These are phyloP conservation scores for Amaranthus tricolor DNA, from an alignment of 179 eudicot species.

Conservation along the genomic window DNA sequence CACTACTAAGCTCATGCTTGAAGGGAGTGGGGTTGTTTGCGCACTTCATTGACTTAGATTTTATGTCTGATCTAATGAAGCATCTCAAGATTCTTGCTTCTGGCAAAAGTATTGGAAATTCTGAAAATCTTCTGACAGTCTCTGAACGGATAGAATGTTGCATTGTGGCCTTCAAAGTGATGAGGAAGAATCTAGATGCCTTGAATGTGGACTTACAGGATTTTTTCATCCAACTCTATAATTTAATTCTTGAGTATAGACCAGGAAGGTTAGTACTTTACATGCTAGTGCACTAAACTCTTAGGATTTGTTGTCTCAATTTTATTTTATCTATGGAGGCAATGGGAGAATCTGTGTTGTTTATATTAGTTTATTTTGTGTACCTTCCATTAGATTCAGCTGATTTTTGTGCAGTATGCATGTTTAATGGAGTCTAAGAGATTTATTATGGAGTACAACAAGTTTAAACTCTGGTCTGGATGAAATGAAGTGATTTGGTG, in stretches of 20 bases:
- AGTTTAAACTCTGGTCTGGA: too few relatives aligned
- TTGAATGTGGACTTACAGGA: conserved; percentile 91
- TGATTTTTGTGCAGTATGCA: too few relatives aligned
- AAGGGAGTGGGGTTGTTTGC: conserved; percentile 86
- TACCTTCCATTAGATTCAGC: too few relatives aligned
- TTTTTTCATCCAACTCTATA: conserved; percentile 82
- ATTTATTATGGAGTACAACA: too few relatives aligned
- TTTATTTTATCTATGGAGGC: neutral
- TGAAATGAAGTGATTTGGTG: too few relatives aligned
- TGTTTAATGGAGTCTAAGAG: too few relatives aligned
- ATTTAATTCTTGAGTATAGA: conserved; percentile 71
- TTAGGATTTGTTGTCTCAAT: neutral
- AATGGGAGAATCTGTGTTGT: neutral
- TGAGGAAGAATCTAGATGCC: conserved; percentile 93
- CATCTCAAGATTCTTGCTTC: conserved; percentile 88
- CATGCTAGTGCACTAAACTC: neutral
- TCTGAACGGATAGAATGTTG: conserved; percentile 88
- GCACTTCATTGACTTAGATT: conserved; percentile 84
- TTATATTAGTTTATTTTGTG: too few relatives aligned
- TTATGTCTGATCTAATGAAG: conserved; percentile 86
- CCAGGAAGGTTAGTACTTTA: conserved; percentile 70
- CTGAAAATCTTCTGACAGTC: conserved; percentile 49
- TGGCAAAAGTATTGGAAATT: conserved; percentile 33
- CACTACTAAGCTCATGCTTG: conserved; percentile 82
- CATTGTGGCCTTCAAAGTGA: conserved; percentile 90